These are phyloP conservation scores for Rhizopogon salebrosus DNA, from an alignment of 768 basidiomycete genomes.

Conservation along the genomic window DNA sequence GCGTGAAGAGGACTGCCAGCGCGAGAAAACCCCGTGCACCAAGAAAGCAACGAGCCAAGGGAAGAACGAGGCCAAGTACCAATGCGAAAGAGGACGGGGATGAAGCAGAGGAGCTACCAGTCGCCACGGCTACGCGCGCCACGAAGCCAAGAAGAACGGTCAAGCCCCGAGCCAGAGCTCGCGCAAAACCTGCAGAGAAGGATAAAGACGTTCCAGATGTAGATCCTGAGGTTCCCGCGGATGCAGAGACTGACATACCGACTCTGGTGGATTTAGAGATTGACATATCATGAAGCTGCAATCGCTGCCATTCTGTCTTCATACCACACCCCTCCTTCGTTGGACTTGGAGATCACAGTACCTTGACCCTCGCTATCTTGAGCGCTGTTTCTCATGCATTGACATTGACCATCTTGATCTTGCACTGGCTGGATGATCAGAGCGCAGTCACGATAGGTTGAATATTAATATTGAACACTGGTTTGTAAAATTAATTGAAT, in stretches of 20 bases:
- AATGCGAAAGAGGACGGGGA: constrained; percentile 30
- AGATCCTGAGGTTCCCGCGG: constrained; percentile 22
- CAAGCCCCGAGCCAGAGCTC: constrained; percentile 17
- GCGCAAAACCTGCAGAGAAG: constrained; percentile 16
- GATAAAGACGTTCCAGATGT: constrained; percentile 27
- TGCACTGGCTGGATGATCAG: not conserved
- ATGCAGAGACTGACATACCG: constrained; percentile 29
- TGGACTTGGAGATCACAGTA: too few relatives aligned
- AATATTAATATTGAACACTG: too few relatives aligned
- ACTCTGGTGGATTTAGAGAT: constrained; percentile 34
- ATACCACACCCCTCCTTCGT: too few relatives aligned
- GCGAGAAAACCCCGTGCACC: constrained; percentile 17
- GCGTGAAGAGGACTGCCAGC: constrained; percentile 11
- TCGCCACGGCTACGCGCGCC: constrained; percentile 19
- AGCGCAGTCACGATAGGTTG: too few relatives aligned
- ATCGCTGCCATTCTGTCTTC: constrained; percentile 44
- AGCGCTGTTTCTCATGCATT: not conserved
- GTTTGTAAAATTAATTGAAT: too few relatives aligned
- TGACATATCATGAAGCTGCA: constrained; percentile 38
- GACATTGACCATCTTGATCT: not conserved
- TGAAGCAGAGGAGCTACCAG: constrained; percentile 29
- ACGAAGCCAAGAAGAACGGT: constrained; percentile 28
- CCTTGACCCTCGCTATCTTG: too few relatives aligned
- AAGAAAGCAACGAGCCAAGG: constrained; percentile 28
- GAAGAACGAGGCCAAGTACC: constrained; percentile 28